phyloP scores from a whole-genome alignment of 495 filamentous ascomycete species.

The Rostrohypoxylon terebratum region DNA sequence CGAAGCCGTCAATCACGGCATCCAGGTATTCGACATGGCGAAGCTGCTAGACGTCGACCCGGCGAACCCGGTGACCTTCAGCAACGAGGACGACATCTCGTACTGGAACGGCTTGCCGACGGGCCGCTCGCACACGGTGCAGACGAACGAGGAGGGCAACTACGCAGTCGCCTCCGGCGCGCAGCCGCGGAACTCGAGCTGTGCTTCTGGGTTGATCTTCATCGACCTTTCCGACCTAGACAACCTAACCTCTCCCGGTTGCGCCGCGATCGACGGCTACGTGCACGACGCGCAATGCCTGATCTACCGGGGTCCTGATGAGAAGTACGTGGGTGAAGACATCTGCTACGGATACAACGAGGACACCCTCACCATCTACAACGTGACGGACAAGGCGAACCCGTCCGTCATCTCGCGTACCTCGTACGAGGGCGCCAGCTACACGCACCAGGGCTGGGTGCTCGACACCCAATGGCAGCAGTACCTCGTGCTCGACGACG shows the following conservation, averaged over 20 bases:
- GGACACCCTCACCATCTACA: conserved; percentile 63
- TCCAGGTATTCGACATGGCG: conserved; percentile 67
- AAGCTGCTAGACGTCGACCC: conserved; percentile 52
- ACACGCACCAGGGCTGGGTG: conserved; percentile 73
- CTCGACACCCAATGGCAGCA: conserved; percentile 64
- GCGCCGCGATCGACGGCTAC: conserved; percentile 66
- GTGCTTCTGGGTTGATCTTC: conserved; percentile 65
- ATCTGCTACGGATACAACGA: conserved; percentile 73
- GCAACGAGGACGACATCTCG: conserved; percentile 52
- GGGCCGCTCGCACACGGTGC: conserved; percentile 65
- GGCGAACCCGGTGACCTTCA: conserved; percentile 47
- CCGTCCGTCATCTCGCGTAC: conserved; percentile 66
- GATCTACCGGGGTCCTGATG: conserved; percentile 67
- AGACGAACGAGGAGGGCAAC: conserved; percentile 62
- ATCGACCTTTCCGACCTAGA: conserved; percentile 64
- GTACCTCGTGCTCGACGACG: conserved; percentile 70
- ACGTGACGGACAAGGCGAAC: conserved; percentile 66
- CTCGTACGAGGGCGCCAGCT: conserved; percentile 66
- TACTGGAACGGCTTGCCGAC: conserved; percentile 57
- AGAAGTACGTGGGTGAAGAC: conserved; percentile 64
- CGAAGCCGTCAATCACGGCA: conserved; percentile 61
- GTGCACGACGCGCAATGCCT: conserved; percentile 72
- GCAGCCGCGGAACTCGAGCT: conserved; percentile 57
- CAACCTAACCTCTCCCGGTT: conserved; percentile 64
- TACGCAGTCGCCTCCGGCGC: conserved; percentile 67